Evolutionary conservation across 2,329 filamentous ascomycete species (phyloP).

Genomic region (Dryadomyces sulphureus): DNA sequence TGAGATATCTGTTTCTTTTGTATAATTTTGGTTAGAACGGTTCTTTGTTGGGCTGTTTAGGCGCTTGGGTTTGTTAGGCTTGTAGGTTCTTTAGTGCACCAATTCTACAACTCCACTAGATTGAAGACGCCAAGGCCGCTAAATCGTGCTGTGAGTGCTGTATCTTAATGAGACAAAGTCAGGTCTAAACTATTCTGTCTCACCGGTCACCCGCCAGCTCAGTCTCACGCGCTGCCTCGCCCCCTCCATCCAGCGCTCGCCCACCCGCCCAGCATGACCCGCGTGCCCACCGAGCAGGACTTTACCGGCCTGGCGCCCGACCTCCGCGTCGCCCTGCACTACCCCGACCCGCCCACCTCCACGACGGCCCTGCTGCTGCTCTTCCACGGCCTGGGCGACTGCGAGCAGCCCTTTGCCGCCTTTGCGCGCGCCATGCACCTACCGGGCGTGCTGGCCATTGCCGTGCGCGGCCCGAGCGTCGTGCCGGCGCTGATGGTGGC

Average conservation of each 20-base stretch:
- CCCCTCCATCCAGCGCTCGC: too few relatives aligned
- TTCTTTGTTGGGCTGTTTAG: too few relatives aligned
- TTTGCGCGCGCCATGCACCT: constrained; percentile 57
- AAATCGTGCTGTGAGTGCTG: too few relatives aligned
- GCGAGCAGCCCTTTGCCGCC: constrained; percentile 48
- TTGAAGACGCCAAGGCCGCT: too few relatives aligned
- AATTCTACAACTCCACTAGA: too few relatives aligned
- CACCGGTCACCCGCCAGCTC: neutral
- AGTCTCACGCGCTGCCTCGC: neutral
- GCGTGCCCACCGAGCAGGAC: constrained; percentile 35
- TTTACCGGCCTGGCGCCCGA: constrained; percentile 27
- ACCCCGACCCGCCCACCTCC: constrained; percentile 39
- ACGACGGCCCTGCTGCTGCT: constrained; percentile 66
- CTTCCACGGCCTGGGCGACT: constrained; percentile 75
- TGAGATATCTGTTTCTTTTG: too few relatives aligned
- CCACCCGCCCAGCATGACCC: constrained; percentile 9
- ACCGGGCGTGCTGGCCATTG: constrained; percentile 62
- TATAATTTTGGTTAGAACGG: too few relatives aligned
- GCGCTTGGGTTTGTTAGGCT: too few relatives aligned
- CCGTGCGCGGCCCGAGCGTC: constrained; percentile 52
- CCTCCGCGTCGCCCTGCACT: constrained; percentile 30
- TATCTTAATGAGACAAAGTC: too few relatives aligned
- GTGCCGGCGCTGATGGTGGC: constrained; percentile 51
- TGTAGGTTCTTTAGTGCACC: too few relatives aligned
- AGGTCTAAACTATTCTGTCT: neutral